phyloP scores from a whole-genome alignment of 306 rosid species.

The Bauhinia variegata region DNA sequence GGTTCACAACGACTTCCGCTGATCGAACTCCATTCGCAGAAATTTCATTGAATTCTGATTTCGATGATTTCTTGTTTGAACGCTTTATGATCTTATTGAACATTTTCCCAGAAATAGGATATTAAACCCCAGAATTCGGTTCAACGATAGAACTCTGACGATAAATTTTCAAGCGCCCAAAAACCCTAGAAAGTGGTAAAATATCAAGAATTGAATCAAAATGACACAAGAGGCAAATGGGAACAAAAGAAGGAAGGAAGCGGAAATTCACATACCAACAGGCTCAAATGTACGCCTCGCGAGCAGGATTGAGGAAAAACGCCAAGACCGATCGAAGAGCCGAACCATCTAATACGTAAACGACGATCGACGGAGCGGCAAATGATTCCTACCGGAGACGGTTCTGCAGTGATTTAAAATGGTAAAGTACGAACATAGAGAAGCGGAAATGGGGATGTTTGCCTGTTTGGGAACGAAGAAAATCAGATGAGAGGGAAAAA shows the following conservation, averaged over 20 bases:
- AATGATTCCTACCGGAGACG: too few species aligned
- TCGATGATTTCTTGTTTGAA: slow-evolving; percentile 54
- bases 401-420: too few species aligned
- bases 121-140: background rate
- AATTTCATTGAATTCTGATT: slow-evolving; percentile 44
- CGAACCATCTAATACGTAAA: too few species aligned
- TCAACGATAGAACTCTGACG: background rate
- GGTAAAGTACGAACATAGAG: too few species aligned
- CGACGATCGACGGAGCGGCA: too few species aligned
- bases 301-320: slow-evolving; percentile 14
- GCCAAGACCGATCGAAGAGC: slow-evolving; percentile 1
- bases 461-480: too few species aligned
- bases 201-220: background rate
- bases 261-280: background rate
- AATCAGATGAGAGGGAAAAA: too few species aligned
- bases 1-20: slow-evolving; percentile 54
- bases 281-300: slow-evolving; percentile 6
- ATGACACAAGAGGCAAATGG: too few species aligned
- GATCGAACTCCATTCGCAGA: slow-evolving; percentile 38
- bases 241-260: background rate
- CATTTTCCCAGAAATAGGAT: slow-evolving; percentile 38
- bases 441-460: too few species aligned
- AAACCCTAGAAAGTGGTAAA: slow-evolving; percentile 29
- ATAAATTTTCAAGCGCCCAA: background rate
- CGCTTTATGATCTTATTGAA: slow-evolving; percentile 68